Evolutionary conservation across 331 rosid species (phyloP).

Genomic region (Erythrophleum ivorense): DNA sequence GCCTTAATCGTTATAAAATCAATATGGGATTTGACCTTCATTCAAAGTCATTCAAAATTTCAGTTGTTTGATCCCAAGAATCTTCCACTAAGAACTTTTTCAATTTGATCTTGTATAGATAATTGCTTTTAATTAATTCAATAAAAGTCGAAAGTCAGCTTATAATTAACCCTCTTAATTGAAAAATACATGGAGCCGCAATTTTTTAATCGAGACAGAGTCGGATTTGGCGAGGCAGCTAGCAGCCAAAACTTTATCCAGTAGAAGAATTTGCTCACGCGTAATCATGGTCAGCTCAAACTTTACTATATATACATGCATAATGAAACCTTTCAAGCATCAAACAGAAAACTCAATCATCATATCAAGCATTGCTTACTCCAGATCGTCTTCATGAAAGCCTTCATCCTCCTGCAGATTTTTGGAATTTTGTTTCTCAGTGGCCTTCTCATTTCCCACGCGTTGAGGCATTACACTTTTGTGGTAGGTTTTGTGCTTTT

Average conservation of each 20-base stretch:
- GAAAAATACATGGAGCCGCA: background rate
- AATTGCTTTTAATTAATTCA: too few relatives aligned
- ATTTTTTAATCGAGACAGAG: background rate
- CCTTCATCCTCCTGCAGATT: background rate
- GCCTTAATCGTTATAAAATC: too few relatives aligned
- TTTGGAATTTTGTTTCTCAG: background rate
- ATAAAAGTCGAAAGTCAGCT: too few relatives aligned
- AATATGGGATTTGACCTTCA: too few relatives aligned
- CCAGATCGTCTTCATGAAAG: background rate
- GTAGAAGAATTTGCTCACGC: background rate
- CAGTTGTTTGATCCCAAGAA: too few relatives aligned
- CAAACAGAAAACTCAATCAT: background rate
- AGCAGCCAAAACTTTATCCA: background rate
- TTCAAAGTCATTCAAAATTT: too few relatives aligned
- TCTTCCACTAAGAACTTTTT: too few relatives aligned
- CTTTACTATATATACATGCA: background rate
- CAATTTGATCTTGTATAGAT: too few relatives aligned
- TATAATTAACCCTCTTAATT: too few relatives aligned
- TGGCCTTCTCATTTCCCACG: background rate
- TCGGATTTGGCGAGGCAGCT: too few relatives aligned
- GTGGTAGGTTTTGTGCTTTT: background rate
- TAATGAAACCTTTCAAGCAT: background rate
- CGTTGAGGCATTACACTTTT: slow-evolving; percentile 9
- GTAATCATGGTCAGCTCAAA: background rate
- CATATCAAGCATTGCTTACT: too few relatives aligned